Evolutionary conservation across 2,329 filamentous ascomycete genomes (phyloP), one percentile per base, ranked within the genome.

Genomic region (Karstenula rhodostoma): DNA sequence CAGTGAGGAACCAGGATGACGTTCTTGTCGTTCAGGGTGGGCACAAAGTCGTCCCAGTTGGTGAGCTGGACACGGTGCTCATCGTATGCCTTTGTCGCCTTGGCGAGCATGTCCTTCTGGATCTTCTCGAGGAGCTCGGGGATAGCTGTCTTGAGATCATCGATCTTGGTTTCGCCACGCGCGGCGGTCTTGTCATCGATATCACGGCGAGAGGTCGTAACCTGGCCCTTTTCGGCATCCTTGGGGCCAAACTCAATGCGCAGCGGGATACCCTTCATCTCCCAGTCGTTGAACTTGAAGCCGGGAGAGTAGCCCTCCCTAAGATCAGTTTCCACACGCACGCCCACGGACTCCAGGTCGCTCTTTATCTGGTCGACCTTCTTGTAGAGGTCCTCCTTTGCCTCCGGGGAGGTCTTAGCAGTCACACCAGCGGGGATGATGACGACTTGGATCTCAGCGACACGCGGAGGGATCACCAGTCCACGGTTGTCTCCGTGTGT

Each of bases 211-310:
- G 94, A 92, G 64, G 87, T 92, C 65, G 90, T 92, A 68, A 98
- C 90, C 44, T 94, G 91, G 59, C 90, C 87, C 76, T 94, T 92
- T 66, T 91, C 92, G 13, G 90, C 90, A 76, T 98, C 95, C 81
- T 96, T 96, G 72, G 95, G 94, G 6, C 96, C 96, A 74, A 97
- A 97, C 79, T 99, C 95, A 60, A 99, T 86, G 61, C 95, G 91
- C 40, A 99, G 87, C 49, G 96, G 95, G 44, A 98, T 91, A 77
- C 96, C 95, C 81, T 94, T 96, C 71, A 98, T 86, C 79, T 99
- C 96, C 93, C 93, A 97, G 81, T 99, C 94, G 81, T 96, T 96
- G 85, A 99, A 99, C 81, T 99, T 99, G 89, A 91, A 98, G 66
- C 93, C 93, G 42, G 95, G 94, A 62, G 93, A 75, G 79, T 98